Base-by-base conservation (phyloP, 306 rosid species). In the Gillenia trifoliata region DNA sequence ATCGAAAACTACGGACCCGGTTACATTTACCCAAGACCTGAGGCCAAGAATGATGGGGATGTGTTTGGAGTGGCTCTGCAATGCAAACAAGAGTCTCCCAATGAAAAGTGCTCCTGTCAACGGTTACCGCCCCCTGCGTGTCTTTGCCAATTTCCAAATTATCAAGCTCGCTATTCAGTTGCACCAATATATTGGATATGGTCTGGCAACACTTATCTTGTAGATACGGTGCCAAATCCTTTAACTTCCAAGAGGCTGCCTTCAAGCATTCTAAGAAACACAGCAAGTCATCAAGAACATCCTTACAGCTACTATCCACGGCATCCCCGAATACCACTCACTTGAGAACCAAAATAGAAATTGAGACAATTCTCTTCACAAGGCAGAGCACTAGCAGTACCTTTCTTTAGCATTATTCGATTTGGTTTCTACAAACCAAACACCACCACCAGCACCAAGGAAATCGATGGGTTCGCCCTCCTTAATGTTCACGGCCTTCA, bases 201-300 rank as follows among this genome's bases (percentile, higher is more conserved):
- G 89, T 86, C 43, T 87, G 90, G 64, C 84, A 85, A 79, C 96
- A 92, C 86, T 89, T 94, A 79, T 82, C 82, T 80, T 92, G 99
- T 68, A 92, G 76, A 88, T 83, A 90, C 5, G 92, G 91, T 12
- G 91, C 96, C 56, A 92, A 80, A 67, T 74, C 88, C 87, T 87
- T 87, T 75, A 94, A 81, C 84, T n/a, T n/a, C 99, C 90, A 70
- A 70, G 83, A 55, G n/a, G 95, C 85, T 66, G 96, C 96, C 90
- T 90, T 92, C 0, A 93, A 98, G 67, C 98, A 94, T 71, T 94
- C 98, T 73, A 94, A 82, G 95, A 94, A 94, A 77, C 89, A 78
- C 61, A 94, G 80, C 11, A 94, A 79, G 76, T 94, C 99, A 80
- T 87, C 88, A 68, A 94, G 95, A 74, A 90, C 84, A 73, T 84